A percentile compares a stretch with the other conserved stretches of the same genome.
Conservation (phyloP, 1,284 basidiomycete species). For the Caloboletus inedulis region DNA sequence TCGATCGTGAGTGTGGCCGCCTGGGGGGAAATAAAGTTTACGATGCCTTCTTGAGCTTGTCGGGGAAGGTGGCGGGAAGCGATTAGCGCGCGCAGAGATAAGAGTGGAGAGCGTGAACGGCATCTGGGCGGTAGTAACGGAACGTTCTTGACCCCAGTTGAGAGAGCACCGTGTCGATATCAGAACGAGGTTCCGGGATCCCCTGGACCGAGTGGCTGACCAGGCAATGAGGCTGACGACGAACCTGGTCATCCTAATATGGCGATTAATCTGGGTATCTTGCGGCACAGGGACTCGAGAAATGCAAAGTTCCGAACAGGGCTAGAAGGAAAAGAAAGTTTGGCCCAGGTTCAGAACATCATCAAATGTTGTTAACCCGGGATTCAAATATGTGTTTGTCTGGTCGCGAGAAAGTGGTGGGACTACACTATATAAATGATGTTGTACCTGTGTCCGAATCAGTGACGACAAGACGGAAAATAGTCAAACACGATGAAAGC, state of each 20-base stretch:
- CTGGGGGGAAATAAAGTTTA: constrained; percentile 17
- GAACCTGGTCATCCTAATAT: background rate
- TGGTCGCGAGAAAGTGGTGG: background rate
- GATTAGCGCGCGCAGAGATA: background rate
- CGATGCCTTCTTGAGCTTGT: background rate
- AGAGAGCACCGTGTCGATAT: background rate
- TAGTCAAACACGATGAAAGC: too few species aligned
- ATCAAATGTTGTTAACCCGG: background rate
- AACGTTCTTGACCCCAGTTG: background rate
- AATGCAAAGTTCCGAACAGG: background rate
- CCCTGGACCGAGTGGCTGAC: constrained; percentile 16
- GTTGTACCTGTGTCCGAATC: background rate
- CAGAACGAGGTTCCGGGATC: background rate
- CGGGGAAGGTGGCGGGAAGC: background rate
- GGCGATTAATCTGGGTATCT: too few species aligned
- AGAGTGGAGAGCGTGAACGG: constrained; percentile 4
- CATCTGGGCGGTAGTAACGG: constrained; percentile 10
- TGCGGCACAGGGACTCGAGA: too few species aligned
- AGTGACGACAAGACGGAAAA: background rate
- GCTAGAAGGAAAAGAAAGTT: background rate
- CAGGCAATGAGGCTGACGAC: constrained; percentile 12
- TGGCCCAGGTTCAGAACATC: too few species aligned
- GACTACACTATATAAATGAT: background rate
- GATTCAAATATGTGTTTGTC: background rate
- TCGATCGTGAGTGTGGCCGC: constrained; percentile 15